These are phyloP conservation scores for Salix caprea DNA, from an alignment of 345 rosid species.

Conservation along the genomic window DNA sequence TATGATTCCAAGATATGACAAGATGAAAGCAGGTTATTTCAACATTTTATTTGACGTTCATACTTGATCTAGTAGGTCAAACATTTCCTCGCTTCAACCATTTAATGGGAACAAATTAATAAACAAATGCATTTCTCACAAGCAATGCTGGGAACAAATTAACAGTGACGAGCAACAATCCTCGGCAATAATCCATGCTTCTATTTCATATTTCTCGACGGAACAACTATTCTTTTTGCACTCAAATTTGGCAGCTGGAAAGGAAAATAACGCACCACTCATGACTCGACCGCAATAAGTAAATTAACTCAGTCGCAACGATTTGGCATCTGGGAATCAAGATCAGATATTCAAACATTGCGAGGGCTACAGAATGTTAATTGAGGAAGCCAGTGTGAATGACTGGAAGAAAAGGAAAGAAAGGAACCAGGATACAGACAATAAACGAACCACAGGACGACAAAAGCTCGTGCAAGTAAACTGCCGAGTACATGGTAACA, in stretches of 20 bases:
- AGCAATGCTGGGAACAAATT: neutral
- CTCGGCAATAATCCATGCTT: neutral
- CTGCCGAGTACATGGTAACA: neutral
- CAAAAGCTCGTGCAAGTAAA: neutral
- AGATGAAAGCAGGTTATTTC: too few species aligned
- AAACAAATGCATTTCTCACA: too few species aligned
- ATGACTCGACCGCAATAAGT: neutral
- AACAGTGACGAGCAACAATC: neutral
- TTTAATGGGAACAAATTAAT: too few species aligned
- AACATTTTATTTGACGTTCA: too few species aligned
- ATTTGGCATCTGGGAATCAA: neutral
- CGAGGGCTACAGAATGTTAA: neutral
- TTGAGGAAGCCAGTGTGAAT: neutral
- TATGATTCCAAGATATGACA: too few species aligned
- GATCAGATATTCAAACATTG: neutral
- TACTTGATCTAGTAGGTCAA: too few species aligned
- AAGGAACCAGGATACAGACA: neutral
- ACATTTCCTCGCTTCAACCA: too few species aligned
- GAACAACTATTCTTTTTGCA: neutral
- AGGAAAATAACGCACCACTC: neutral
- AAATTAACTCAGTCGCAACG: neutral
- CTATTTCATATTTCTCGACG: too few species aligned
- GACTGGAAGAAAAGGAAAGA: neutral
- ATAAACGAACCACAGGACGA: neutral
- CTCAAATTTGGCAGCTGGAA: neutral